Percentiles rank a stretch among this genome's conserved stretches.
Evolutionary conservation across 75 land plant genomes (phyloP).

Genomic region (Pinus tabuliformis): DNA sequence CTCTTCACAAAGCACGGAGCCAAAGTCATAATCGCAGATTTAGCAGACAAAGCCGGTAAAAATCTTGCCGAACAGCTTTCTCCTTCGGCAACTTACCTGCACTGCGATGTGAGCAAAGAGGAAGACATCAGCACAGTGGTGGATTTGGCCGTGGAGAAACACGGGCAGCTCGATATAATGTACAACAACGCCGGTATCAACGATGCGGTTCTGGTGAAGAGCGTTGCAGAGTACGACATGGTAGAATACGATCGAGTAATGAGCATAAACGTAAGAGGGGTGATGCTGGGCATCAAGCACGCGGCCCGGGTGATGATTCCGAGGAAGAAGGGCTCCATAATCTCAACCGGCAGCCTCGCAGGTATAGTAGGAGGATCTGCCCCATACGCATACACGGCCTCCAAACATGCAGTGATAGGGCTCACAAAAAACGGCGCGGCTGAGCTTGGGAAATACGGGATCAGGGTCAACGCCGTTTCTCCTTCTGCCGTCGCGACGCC

Average conservation of each 20-base stretch:
- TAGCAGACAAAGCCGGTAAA: too few species aligned
- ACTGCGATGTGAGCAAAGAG: constrained; percentile 25
- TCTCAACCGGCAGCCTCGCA: not conserved
- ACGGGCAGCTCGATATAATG: constrained; percentile 25
- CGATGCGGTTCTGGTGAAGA: not conserved
- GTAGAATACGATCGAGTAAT: constrained; percentile 18
- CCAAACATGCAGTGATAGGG: not conserved
- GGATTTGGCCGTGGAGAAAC: constrained; percentile 6
- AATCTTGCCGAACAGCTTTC: too few species aligned
- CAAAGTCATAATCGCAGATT: constrained; percentile 20
- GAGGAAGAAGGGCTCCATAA: not conserved
- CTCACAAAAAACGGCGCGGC: not conserved
- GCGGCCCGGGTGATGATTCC: constrained; percentile 16
- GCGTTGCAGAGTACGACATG: too few species aligned
- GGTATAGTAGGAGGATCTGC: not conserved
- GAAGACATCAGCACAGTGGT: constrained; percentile 6
- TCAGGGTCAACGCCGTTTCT: not conserved
- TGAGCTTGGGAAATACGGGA: not conserved
- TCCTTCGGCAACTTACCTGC: too few species aligned
- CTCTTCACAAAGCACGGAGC: constrained; percentile 20
- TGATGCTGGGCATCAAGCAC: constrained; percentile 20
- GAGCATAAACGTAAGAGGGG: constrained; percentile 22
- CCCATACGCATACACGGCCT: not conserved
- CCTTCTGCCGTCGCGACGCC: not conserved
- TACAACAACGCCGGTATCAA: constrained; percentile 24